A percentile compares a stretch with the other conserved stretches of the same genome.
phyloP scores from a whole-genome alignment of 768 basidiomycete genomes.

The Artomyces pyxidatus region DNA sequence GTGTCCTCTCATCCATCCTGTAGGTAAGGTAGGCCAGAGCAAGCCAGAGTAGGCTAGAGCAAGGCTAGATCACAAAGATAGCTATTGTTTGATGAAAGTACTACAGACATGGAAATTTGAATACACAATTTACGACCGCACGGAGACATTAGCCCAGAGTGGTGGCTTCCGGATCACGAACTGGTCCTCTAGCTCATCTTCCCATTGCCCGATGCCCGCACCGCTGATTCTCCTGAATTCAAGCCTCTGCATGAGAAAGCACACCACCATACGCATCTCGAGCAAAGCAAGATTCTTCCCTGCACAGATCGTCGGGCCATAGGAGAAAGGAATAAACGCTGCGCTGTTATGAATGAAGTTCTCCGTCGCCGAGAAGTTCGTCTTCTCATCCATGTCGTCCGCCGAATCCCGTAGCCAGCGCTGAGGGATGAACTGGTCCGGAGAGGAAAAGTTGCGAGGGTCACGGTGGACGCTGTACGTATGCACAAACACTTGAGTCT shows the following conservation, averaged over 20 bases:
- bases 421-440: neutral
- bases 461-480: conserved; percentile 3
- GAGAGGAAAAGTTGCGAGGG: neutral
- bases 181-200: neutral
- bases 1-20: too few relatives aligned
- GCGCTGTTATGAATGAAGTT: neutral
- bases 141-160: neutral
- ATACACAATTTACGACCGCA: too few relatives aligned
- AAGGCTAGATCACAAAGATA: too few relatives aligned
- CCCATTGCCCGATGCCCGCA: neutral
- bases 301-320: conserved; percentile 16
- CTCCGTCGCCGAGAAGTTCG: too few relatives aligned
- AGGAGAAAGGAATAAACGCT: conserved; percentile 16
- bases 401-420: neutral
- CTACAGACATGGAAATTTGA: too few relatives aligned
- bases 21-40: too few relatives aligned
- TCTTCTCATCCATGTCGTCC: neutral
- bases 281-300: conserved; percentile 16
- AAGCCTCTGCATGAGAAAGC: conserved; percentile 9
- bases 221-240: neutral
- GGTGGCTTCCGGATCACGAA: neutral
- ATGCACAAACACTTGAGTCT: neutral
- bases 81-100: too few relatives aligned
- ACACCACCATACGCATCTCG: conserved; percentile 11
- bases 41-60: too few relatives aligned